A percentile compares a stretch with the other conserved stretches of the same genome.
Conservation (phyloP, 2,329 filamentous ascomycete species). For the Sarocladiaceae sp. region DNA sequence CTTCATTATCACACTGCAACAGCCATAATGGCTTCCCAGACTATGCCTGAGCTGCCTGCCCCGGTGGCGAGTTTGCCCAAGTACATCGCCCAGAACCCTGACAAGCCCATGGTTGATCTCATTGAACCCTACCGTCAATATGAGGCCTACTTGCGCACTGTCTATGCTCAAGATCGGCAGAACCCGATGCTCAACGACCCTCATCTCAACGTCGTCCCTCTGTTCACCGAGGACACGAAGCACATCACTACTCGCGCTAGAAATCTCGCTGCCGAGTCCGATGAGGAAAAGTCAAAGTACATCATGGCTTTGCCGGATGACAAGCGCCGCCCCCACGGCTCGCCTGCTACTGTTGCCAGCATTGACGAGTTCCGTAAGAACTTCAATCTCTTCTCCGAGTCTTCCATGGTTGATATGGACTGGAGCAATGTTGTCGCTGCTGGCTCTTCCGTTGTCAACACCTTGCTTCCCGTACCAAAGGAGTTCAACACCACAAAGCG, state of each 20-base stretch:
- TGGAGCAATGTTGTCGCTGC: constrained; percentile 80
- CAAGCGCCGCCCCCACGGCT: constrained; percentile 55
- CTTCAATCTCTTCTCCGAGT: constrained; percentile 78
- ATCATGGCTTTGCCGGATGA: constrained; percentile 61
- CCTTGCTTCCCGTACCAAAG: constrained; percentile 63
- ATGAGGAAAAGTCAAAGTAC: constrained; percentile 56
- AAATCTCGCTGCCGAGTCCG: constrained; percentile 48
- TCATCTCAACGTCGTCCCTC: constrained; percentile 57
- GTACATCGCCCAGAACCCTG: constrained; percentile 49
- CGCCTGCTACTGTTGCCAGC: constrained; percentile 60
- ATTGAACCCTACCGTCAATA: constrained; percentile 61
- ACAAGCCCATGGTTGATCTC: constrained; percentile 49
- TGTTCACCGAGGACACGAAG: constrained; percentile 53
- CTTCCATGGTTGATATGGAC: constrained; percentile 65
- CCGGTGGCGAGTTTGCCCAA: constrained; percentile 37
- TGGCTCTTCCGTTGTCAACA: constrained; percentile 75
- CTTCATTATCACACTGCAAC: neutral
- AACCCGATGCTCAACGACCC: constrained; percentile 51
- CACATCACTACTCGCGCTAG: constrained; percentile 58
- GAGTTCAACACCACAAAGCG: constrained; percentile 57
- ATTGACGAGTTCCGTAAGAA: constrained; percentile 70
- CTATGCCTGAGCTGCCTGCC: constrained; percentile 40
- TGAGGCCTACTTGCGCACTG: constrained; percentile 58
- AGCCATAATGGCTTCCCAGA: constrained; percentile 27
- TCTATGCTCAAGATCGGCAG: constrained; percentile 62